These are phyloP conservation scores for Skeletonema menzelii DNA, from an alignment of 108 stramenopile species.

Conservation along the genomic window DNA sequence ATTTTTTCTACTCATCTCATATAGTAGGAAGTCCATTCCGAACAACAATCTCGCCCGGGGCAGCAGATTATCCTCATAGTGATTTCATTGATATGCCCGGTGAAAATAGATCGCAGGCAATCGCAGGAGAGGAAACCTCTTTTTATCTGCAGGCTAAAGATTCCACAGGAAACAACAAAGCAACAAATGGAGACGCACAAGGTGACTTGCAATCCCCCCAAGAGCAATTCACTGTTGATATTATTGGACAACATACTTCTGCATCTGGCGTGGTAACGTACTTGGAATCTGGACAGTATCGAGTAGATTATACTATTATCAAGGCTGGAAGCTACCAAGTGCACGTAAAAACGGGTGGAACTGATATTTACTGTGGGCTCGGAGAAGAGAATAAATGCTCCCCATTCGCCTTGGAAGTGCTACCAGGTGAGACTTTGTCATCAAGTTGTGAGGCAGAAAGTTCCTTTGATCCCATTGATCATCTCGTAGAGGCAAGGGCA, in stretches of 20 bases:
- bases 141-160: constrained; percentile 80
- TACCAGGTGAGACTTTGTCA: constrained; percentile 65
- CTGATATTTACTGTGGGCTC: constrained; percentile 80
- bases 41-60: constrained; percentile 65
- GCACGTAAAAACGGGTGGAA: constrained; percentile 75
- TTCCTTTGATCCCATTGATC: constrained; percentile 51
- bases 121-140: constrained; percentile 61
- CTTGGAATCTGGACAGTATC: constrained; percentile 65
- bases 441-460: constrained; percentile 57
- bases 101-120: constrained; percentile 46
- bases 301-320: constrained; percentile 61
- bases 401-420: constrained; percentile 68
- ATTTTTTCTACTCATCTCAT: constrained; percentile 56
- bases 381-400: constrained; percentile 76
- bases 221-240: constrained; percentile 69
- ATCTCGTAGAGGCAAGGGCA: constrained; percentile 66
- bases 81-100: constrained; percentile 54
- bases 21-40: constrained; percentile 80
- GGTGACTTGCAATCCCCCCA: constrained; percentile 43
- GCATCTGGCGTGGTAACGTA: constrained; percentile 55
- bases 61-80: constrained; percentile 74
- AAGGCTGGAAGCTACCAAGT: constrained; percentile 72
- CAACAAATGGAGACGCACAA: constrained; percentile 44
- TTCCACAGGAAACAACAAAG: constrained; percentile 55
- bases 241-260: constrained; percentile 18